These are phyloP conservation scores for Brassica carinata DNA, from an alignment of 345 rosid genomes.

Conservation along the genomic window DNA sequence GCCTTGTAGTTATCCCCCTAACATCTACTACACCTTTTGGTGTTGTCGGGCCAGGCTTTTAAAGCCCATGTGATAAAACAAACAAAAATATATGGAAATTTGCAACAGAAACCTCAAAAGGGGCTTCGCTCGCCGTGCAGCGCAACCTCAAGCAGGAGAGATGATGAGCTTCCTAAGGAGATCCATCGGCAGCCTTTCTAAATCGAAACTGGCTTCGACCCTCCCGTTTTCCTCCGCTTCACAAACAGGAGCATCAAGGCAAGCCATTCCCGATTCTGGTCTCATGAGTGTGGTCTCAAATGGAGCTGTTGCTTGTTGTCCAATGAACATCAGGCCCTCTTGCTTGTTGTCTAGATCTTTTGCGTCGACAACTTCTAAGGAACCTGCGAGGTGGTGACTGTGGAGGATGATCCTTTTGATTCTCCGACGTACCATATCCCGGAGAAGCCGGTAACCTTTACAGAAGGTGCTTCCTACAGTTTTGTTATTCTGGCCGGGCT, in stretches of 20 bases:
- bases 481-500: constrained; percentile 88
- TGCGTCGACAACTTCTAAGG: constrained; percentile 66
- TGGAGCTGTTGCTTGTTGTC: constrained; percentile 36
- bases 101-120: too few relatives aligned
- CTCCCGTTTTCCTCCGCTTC: too few relatives aligned
- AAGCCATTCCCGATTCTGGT: constrained; percentile 30
- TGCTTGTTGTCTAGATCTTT: constrained; percentile 57
- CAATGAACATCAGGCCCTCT: constrained; percentile 29
- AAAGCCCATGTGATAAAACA: neutral
- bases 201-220: too few relatives aligned
- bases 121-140: too few relatives aligned
- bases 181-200: too few relatives aligned
- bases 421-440: constrained; percentile 94
- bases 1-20: neutral
- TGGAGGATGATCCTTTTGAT: constrained; percentile 97
- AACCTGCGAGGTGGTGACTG: constrained; percentile 63
- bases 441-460: constrained; percentile 87
- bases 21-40: neutral
- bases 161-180: too few relatives aligned
- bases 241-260: constrained; percentile 35
- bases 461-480: constrained; percentile 94
- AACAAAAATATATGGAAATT: neutral
- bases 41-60: neutral
- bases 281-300: constrained; percentile 40
- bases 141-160: too few relatives aligned